Conservation (phyloP, 2,329 filamentous ascomycete genomes). For the Penicillium sp. region DNA sequence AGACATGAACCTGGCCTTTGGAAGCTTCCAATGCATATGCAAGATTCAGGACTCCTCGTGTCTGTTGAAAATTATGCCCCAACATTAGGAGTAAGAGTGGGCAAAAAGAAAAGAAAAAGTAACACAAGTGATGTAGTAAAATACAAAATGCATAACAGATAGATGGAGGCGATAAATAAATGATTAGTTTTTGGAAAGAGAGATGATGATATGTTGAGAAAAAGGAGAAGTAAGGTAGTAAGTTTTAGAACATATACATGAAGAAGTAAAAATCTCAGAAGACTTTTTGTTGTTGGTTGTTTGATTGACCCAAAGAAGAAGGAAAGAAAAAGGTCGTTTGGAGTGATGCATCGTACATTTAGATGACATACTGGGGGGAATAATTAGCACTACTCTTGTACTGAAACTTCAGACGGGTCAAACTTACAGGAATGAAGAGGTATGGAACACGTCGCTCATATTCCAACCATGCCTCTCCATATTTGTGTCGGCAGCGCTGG, state of each 20-base stretch:
- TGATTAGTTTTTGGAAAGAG: not conserved
- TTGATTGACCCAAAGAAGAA: not conserved
- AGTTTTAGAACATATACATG: not conserved
- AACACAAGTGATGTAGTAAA: not conserved
- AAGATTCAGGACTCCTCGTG: not conserved
- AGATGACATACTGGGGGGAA: not conserved
- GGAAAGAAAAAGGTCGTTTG: not conserved
- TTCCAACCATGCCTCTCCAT: constrained; percentile 76
- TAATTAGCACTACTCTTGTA: not conserved
- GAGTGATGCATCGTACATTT: not conserved
- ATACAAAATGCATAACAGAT: not conserved
- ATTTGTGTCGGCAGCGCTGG: constrained; percentile 69
- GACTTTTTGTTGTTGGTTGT: not conserved
- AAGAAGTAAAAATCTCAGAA: not conserved
- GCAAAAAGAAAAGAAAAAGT: not conserved
- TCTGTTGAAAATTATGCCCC: not conserved
- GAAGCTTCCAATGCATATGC: not conserved
- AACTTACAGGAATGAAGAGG: constrained; percentile 70
- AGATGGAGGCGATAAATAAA: too few relatives aligned
- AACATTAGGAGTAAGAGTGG: not conserved
- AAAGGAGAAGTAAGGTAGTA: not conserved
- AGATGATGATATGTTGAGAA: not conserved
- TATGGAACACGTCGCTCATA: constrained; percentile 78
- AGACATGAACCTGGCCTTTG: not conserved
- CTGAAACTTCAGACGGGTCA: not conserved